These are phyloP conservation scores for Coemansia sp. DNA, from an alignment of 192 early-diverging fungal genomes.

Conservation along the genomic window DNA sequence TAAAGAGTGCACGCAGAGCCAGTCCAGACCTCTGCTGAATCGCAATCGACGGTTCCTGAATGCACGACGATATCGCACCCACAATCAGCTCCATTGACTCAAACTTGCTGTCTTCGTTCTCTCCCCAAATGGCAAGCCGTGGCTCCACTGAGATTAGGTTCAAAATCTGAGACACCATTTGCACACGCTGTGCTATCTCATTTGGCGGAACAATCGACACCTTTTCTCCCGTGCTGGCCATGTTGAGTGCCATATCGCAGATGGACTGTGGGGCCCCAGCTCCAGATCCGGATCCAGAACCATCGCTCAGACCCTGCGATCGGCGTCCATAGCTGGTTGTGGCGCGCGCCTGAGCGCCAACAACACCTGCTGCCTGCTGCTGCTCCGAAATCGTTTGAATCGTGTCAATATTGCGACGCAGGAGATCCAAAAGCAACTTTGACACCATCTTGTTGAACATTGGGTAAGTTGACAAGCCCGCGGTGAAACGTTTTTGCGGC, in stretches of 20 bases:
- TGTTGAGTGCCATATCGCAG: slow-evolving; percentile 54
- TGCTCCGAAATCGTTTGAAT: slow-evolving; percentile 55
- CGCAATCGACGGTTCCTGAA: slow-evolving; percentile 66
- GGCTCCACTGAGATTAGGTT: slow-evolving; percentile 77
- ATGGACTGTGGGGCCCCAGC: slow-evolving; percentile 23
- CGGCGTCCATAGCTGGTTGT: slow-evolving; percentile 43
- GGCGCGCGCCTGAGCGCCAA: slow-evolving; percentile 28
- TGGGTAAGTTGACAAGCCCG: slow-evolving; percentile 13
- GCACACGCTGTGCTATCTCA: slow-evolving; percentile 69
- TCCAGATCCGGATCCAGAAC: slow-evolving; percentile 7
- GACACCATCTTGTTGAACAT: slow-evolving; percentile 49
- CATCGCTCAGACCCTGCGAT: slow-evolving; percentile 16
- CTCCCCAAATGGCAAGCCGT: slow-evolving; percentile 70
- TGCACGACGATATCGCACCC: slow-evolving; percentile 70
- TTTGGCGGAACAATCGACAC: slow-evolving; percentile 48
- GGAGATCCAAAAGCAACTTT: slow-evolving; percentile 39
- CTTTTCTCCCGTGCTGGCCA: slow-evolving; percentile 46
- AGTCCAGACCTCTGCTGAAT: slow-evolving; percentile 74
- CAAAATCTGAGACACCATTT: slow-evolving; percentile 77
- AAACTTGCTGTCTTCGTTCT: slow-evolving; percentile 61
- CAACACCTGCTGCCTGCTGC: slow-evolving; percentile 30
- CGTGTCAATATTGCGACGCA: slow-evolving; percentile 51
- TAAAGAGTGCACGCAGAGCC: slow-evolving; percentile 73
- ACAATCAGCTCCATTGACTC: slow-evolving; percentile 77
- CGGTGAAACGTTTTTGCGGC: slow-evolving; percentile 30